phyloP scores from a whole-genome alignment of 441 rosid species.

The Isatis lusitanica region DNA sequence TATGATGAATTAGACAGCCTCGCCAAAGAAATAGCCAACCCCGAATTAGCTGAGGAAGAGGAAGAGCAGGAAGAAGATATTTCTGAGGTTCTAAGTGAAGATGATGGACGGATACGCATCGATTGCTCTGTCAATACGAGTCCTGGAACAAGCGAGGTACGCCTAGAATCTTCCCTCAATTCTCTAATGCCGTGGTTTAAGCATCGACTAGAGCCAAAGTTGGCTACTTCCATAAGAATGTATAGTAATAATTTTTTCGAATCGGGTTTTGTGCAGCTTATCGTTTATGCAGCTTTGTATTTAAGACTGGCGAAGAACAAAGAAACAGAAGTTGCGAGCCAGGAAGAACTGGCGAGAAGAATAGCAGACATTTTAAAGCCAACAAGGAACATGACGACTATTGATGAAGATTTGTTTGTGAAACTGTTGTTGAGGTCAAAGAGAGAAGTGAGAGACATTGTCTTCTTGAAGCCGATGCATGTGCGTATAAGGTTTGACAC shows the following conservation, averaged over 20 bases:
- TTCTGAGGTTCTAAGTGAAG: slow-evolving; percentile 40
- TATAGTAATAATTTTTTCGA: not conserved
- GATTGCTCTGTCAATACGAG: slow-evolving; percentile 68
- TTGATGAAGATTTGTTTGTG: slow-evolving; percentile 49
- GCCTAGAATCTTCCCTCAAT: not conserved
- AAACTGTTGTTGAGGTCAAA: slow-evolving; percentile 53
- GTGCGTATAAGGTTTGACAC: slow-evolving; percentile 60
- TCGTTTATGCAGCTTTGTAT: slow-evolving; percentile 63
- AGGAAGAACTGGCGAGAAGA: slow-evolving; percentile 55
- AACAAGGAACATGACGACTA: slow-evolving; percentile 35
- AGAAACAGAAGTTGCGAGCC: slow-evolving; percentile 39
- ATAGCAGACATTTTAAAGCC: slow-evolving; percentile 56
- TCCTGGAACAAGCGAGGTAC: slow-evolving; percentile 93
- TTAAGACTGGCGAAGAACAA: slow-evolving; percentile 51
- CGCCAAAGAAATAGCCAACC: slow-evolving; percentile 58
- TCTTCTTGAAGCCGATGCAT: slow-evolving; percentile 70
- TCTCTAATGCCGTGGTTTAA: not conserved
- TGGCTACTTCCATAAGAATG: not conserved
- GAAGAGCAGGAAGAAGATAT: slow-evolving; percentile 25
- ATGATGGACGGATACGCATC: slow-evolving; percentile 51
- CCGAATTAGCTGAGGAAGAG: slow-evolving; percentile 49
- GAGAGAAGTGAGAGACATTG: slow-evolving; percentile 59
- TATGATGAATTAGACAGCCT: slow-evolving; percentile 84
- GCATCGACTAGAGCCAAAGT: not conserved
- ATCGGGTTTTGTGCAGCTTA: slow-evolving; percentile 47